Conservation (phyloP, 345 rosid genomes). For the Moricandia moricandioides region DNA sequence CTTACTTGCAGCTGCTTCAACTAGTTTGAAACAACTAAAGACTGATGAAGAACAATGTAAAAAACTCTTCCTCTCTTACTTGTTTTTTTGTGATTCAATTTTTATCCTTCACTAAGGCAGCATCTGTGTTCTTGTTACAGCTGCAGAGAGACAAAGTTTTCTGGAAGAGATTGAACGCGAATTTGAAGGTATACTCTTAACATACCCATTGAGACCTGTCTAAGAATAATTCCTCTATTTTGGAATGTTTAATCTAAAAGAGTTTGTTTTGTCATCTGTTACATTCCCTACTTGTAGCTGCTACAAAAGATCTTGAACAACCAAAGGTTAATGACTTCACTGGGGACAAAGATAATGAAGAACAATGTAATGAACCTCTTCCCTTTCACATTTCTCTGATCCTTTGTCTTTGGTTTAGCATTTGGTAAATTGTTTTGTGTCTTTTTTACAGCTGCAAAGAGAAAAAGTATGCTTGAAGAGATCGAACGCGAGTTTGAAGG, state of each 20-base stretch:
- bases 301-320: constrained; percentile 16
- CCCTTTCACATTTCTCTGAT: not conserved
- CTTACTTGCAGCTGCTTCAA: constrained; percentile 26
- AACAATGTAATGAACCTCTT: constrained; percentile 15
- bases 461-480: constrained; percentile 31
- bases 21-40: constrained; percentile 23
- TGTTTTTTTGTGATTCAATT: not conserved
- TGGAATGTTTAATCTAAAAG: not conserved
- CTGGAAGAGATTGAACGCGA: constrained; percentile 32
- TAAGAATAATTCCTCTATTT: not conserved
- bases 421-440: not conserved
- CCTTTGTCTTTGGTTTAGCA: not conserved
- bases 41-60: constrained; percentile 21
- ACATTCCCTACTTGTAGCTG: constrained; percentile 3
- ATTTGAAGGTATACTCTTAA: constrained; percentile 23
- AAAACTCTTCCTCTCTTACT: not conserved
- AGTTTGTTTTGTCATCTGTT: not conserved
- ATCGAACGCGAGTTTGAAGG: constrained; percentile 38
- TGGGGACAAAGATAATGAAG: constrained; percentile 6
- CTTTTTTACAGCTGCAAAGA: constrained; percentile 26
- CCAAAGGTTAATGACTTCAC: constrained; percentile 30
- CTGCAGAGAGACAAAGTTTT: constrained; percentile 23
- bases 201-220: not conserved
- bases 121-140: constrained; percentile 16
- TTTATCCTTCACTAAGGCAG: not conserved